Base-by-base conservation (phyloP, 169 alveolate species). In the Plasmodium gonderi region DNA sequence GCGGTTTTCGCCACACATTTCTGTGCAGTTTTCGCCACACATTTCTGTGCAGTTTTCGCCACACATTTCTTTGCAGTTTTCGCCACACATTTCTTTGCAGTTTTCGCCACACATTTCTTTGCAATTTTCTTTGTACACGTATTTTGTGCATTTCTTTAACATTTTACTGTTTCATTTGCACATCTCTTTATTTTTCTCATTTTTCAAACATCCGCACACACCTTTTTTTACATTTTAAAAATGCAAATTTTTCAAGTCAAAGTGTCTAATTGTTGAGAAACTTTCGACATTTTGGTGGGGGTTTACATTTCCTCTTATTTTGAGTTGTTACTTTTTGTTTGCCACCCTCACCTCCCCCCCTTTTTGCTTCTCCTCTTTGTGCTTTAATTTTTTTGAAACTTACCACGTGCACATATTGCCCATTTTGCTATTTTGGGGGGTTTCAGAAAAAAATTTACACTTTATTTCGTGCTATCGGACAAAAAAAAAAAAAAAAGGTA, bases 401-500 rank as follows among this genome's bases (percentile, higher is more conserved):
- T 82, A 82, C 91, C 91, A 82, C 60, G 91, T 82, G 91, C 91
- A 82, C 91, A 82, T 79, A 44, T 82, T 82, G 91, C 91, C 91
- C 91, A 82, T 82, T 51, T 82, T 82, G 54, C 67, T 47, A 26
- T 79, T 42, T 23, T 54, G 23, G 31, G 17, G 74, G n/a, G 38
- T 45, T 77, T 31, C 54, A 29, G 49, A 54, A 33, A 9, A 5
- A 17, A 69, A 33, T 69, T 69, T 69, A 69, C n/a, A 11, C 49
- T 11, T 3, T 49, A n/a, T 6, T 49, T 49, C 17, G 14, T 49
- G 17, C 17, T 49, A 49, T 11, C 26, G 42, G 9, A 33, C 9
- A 23, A 17, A 8, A 1, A n/a, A 51, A 51, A 51, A 51, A 51
- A n/a, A 51, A 54, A 54, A 54, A 54, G 23, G 23, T 42, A 42